A percentile compares a stretch with the other conserved stretches of the same genome.
These are phyloP conservation scores for Camellia japonica DNA, from an alignment of 148 eudicot species.

Conservation along the genomic window DNA sequence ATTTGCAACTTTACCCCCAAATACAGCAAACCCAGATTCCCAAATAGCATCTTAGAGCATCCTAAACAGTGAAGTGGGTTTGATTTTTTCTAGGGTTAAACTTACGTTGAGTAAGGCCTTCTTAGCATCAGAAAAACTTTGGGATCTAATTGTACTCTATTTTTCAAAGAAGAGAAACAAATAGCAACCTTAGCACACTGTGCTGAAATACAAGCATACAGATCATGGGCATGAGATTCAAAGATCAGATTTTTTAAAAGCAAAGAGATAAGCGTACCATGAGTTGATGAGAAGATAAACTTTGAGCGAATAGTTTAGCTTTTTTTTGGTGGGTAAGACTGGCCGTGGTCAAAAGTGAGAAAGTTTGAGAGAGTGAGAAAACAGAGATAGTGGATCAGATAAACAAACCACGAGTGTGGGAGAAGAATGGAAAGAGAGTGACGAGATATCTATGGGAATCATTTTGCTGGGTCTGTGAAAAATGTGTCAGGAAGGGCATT, in stretches of 20 bases:
- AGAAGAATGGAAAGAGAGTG: no score
- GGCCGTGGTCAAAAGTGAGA: background rate
- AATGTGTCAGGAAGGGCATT: background rate
- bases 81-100: background rate
- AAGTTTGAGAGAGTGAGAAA: background rate
- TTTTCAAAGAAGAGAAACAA: background rate
- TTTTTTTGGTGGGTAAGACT: background rate
- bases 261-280: background rate
- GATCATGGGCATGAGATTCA: background rate
- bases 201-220: background rate
- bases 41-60: conserved; percentile 4
- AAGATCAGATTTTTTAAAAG: background rate
- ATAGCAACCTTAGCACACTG: no score
- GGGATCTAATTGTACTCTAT: background rate
- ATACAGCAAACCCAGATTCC: conserved; percentile 5
- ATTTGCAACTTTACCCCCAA: background rate
- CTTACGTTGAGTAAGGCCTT: background rate
- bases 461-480: background rate
- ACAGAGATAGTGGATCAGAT: background rate
- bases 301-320: background rate
- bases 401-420: no score
- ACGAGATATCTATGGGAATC: no score
- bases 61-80: background rate
- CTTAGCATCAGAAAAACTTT: background rate
- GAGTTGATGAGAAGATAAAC: background rate